phyloP scores from a whole-genome alignment of 306 rosid genomes.

The Glycine latifolia region DNA sequence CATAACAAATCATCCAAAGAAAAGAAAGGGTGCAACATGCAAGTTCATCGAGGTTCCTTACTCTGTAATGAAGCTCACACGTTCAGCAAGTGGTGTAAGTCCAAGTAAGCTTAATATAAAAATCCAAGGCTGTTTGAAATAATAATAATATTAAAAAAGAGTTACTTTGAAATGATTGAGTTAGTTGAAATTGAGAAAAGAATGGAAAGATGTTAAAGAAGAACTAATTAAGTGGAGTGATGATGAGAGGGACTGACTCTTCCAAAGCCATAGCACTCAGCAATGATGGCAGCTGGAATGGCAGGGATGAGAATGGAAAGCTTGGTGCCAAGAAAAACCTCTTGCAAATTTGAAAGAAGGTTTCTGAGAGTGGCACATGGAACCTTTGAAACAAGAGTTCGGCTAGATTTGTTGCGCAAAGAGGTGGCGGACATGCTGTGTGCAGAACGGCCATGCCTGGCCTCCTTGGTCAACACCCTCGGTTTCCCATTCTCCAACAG shows the following conservation, averaged over 20 bases:
- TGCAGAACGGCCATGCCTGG: conserved; percentile 64
- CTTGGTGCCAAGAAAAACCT: conserved; percentile 86
- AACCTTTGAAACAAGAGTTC: conserved; percentile 63
- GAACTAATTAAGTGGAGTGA: too few relatives aligned
- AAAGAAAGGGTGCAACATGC: conserved; percentile 9
- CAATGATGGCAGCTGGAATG: conserved; percentile 71
- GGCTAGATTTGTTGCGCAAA: conserved; percentile 72
- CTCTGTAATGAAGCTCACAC: conserved; percentile 96
- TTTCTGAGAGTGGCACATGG: conserved; percentile 53
- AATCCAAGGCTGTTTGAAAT: conserved; percentile 76
- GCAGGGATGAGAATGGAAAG: conserved; percentile 78
- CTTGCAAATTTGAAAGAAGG: conserved; percentile 66
- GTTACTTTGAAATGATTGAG: too few relatives aligned
- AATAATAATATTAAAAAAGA: not conserved
- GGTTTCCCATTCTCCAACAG: conserved; percentile 67
- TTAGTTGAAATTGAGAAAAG: too few relatives aligned
- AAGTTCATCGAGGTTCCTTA: conserved; percentile 49
- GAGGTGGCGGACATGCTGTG: conserved; percentile 86
- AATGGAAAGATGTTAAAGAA: too few relatives aligned
- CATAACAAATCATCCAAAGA: not conserved
- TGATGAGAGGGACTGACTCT: conserved; percentile 57
- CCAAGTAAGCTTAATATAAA: conserved; percentile 84
- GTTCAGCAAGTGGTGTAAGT: conserved; percentile 91
- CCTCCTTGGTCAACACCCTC: conserved; percentile 63
- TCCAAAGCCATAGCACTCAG: conserved; percentile 60